Evolutionary conservation across 345 rosid genomes (phyloP), one percentile per base, ranked within the genome.

Genomic region (Eucalyptus fibrosa): DNA sequence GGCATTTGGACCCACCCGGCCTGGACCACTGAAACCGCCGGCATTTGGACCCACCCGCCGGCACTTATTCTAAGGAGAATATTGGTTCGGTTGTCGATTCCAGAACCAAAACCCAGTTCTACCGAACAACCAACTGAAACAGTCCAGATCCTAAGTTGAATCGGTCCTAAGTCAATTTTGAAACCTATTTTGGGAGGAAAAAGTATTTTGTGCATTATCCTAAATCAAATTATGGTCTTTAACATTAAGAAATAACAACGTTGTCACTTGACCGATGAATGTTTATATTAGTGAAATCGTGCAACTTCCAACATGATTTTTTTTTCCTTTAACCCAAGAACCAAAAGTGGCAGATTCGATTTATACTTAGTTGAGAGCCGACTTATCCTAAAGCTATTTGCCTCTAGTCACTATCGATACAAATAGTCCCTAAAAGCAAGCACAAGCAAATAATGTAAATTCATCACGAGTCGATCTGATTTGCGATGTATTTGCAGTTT

Each of bases 211-310:
- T 21, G 13, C 81, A 11, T 34, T 34, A 17, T 69, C 42, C 7
- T 8, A 5, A 65, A 65, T n/a, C 37, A 65, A 65, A 65, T 65
- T n/a, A 65, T 65, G 34, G 6, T 65, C 77, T 65, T 65, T 16
- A n/a, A 65, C 2, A 2, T 15, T 19, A 15, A 65, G 11, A 65
- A 14, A n/a, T 16, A 65, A 65, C 37, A n/a, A n/a, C 11, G 3
- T n/a, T 30, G 16, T 32, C 3, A 8, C 37, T n/a, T 0, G 9
- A n/a, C 21, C 6, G 8, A 2, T 62, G 6, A 15, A n/a, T 65
- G 19, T 17, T n/a, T n/a, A 9, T 65, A 14, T n/a, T 4, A 65
- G 12, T 65, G 77, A n/a, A 65, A 65, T n/a, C 9, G 40, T 65
- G 77, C 11, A n/a, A n/a, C 10, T n/a, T 65, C 11, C 16, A 47